Conservation (phyloP, 345 rosid genomes). For the Arabidopsis suecica region DNA sequence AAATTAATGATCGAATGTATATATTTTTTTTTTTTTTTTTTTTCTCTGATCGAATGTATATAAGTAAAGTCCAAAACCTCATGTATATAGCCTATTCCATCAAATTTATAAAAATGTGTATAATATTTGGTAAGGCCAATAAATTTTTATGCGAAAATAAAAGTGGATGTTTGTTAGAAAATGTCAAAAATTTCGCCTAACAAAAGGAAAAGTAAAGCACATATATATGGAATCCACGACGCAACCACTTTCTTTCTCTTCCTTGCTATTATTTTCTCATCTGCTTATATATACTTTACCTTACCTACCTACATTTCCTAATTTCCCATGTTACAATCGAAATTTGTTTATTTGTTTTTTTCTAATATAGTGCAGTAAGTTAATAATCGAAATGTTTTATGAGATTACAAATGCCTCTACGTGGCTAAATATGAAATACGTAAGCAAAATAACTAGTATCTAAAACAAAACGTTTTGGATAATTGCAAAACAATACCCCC, state of each 20-base stretch:
- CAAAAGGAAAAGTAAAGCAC: slow-evolving; percentile 15
- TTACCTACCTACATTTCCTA: slow-evolving; percentile 20
- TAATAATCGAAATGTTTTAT: slow-evolving; percentile 23
- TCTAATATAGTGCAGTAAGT: background rate
- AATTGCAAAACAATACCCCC: slow-evolving; percentile 14
- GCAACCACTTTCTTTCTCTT: slow-evolving; percentile 2
- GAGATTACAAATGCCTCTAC: slow-evolving; percentile 37
- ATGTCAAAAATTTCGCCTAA: slow-evolving; percentile 37
- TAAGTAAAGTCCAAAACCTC: slow-evolving; percentile 4
- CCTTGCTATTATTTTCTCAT: slow-evolving; percentile 7
- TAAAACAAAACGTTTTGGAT: background rate
- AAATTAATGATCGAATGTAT: too few species aligned
- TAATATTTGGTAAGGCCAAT: slow-evolving; percentile 8
- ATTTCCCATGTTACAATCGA: background rate
- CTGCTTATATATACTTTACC: background rate
- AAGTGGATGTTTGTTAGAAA: background rate
- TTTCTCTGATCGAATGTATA: background rate
- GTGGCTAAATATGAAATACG: slow-evolving; percentile 41
- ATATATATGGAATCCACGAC: slow-evolving; percentile 33
- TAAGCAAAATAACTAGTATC: background rate
- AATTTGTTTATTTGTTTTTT: background rate
- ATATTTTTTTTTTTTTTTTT: too few species aligned
- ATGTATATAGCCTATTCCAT: slow-evolving; percentile 7
- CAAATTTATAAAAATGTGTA: background rate
- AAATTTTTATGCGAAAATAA: background rate